These are phyloP conservation scores for Mycena capillaripes DNA, from an alignment of 768 basidiomycete species.

Conservation along the genomic window DNA sequence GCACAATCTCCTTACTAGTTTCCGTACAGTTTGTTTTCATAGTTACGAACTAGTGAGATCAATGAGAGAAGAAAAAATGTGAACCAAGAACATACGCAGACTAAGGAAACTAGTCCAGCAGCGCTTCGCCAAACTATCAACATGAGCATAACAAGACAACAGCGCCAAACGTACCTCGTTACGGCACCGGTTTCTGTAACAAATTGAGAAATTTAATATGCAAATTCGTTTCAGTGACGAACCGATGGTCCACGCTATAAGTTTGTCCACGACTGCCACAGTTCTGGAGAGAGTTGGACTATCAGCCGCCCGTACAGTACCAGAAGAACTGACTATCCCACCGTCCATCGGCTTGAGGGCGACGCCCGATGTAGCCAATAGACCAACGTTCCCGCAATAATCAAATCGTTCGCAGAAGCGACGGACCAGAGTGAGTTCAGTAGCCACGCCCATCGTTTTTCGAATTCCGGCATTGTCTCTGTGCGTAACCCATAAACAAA, in stretches of 20 bases:
- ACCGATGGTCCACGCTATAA: constrained; percentile 22
- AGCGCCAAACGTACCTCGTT: not conserved
- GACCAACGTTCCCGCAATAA: constrained; percentile 15
- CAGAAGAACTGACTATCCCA: not conserved
- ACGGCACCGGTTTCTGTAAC: constrained; percentile 9
- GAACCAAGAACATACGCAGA: constrained; percentile 7
- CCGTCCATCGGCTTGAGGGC: constrained; percentile 1
- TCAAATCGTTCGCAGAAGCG: constrained; percentile 12
- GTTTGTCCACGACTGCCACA: constrained; percentile 12
- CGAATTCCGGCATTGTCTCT: constrained; percentile 12
- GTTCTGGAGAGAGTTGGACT: not conserved
- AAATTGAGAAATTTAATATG: not conserved
- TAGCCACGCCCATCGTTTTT: constrained; percentile 4
- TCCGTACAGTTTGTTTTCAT: constrained; percentile 16
- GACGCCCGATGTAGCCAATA: constrained; percentile 8
- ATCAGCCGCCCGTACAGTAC: not conserved
- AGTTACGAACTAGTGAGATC: not conserved
- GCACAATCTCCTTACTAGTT: no score
- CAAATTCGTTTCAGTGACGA: not conserved
- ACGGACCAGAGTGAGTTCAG: constrained; percentile 21
- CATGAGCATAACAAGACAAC: not conserved
- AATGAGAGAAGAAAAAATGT: not conserved
- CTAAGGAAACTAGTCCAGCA: not conserved
- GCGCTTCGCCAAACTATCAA: not conserved
- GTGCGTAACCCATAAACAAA: constrained; percentile 2